Conservation (phyloP, 192 early-diverging fungal genomes). For the Anaeromyces robustus region DNA sequence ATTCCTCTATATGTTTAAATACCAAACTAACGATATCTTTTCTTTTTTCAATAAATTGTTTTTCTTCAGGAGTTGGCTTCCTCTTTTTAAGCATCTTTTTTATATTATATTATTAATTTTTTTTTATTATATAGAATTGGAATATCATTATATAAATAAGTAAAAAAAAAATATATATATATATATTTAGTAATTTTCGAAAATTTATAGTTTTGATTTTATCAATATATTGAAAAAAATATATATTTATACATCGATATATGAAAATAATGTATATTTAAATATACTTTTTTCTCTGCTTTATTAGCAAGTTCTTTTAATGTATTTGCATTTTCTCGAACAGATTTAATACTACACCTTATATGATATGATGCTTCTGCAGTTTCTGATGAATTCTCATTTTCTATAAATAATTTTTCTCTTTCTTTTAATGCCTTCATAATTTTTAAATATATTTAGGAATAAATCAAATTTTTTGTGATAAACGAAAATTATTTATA, state of each 20-base stretch:
- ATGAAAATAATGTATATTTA: background rate
- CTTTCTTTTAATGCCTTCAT: background rate
- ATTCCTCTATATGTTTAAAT: conserved; percentile 36
- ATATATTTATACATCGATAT: too few species aligned
- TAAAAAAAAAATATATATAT: too few species aligned
- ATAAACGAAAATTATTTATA: too few species aligned
- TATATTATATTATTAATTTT: conserved; percentile 4
- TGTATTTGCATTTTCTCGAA: conserved; percentile 21
- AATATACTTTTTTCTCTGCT: conserved; percentile 27
- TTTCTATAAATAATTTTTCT: background rate
- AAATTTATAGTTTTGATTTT: too few species aligned
- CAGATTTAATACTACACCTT: conserved; percentile 21
- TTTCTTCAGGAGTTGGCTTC: background rate
- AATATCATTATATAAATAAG: too few species aligned
- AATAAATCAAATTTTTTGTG: too few species aligned
- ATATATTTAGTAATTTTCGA: too few species aligned
- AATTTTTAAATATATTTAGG: too few species aligned
- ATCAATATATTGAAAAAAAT: too few species aligned
- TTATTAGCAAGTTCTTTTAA: conserved; percentile 30
- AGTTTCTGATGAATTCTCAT: conserved; percentile 36
- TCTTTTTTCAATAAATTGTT: conserved; percentile 11
- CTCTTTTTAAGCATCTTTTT: conserved; percentile 9
- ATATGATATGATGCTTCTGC: conserved; percentile 44
- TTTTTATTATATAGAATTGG: background rate
- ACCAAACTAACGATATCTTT: conserved; percentile 33